These are phyloP conservation scores for Leccinum obscurum DNA, from an alignment of 768 basidiomycete genomes.

Conservation along the genomic window DNA sequence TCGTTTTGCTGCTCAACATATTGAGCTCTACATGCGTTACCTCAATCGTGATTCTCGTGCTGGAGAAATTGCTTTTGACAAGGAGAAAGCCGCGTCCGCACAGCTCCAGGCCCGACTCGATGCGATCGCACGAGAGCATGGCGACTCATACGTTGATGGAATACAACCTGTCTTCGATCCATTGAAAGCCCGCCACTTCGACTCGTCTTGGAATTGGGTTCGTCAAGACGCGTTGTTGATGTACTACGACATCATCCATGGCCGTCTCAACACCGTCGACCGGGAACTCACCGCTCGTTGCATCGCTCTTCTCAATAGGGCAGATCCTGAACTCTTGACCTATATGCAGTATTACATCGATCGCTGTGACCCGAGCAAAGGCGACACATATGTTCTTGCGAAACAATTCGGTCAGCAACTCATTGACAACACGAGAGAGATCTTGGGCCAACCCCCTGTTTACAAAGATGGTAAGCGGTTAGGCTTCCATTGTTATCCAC, in stretches of 20 bases:
- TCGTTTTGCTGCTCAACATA: conserved; percentile 87
- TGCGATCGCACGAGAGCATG: conserved; percentile 87
- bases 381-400: conserved; percentile 91
- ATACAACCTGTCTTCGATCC: conserved; percentile 95
- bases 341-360: conserved; percentile 98
- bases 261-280: conserved; percentile 90
- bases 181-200: conserved; percentile 96
- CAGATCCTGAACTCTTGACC: conserved; percentile 84
- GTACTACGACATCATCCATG: conserved; percentile 99
- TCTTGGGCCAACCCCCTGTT: conserved; percentile 77
- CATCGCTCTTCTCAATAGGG: conserved; percentile 96
- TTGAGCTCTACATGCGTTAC: conserved; percentile 97
- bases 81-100: conserved; percentile 72
- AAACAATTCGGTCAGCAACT: conserved; percentile 97
- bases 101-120: conserved; percentile 86
- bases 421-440: conserved; percentile 89
- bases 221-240: conserved; percentile 94
- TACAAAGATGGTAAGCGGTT: conserved; percentile 89
- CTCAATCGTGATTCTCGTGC: conserved; percentile 90
- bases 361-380: conserved; percentile 73
- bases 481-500: not conserved
- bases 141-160: conserved; percentile 90
- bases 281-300: conserved; percentile 96
- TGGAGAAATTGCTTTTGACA: conserved; percentile 87
- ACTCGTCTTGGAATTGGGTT: conserved; percentile 99